Percentiles rank a stretch among this genome's conserved stretches.
These are phyloP conservation scores for Leccinum pachyderme DNA, from an alignment of 1,284 basidiomycete genomes.

Conservation along the genomic window DNA sequence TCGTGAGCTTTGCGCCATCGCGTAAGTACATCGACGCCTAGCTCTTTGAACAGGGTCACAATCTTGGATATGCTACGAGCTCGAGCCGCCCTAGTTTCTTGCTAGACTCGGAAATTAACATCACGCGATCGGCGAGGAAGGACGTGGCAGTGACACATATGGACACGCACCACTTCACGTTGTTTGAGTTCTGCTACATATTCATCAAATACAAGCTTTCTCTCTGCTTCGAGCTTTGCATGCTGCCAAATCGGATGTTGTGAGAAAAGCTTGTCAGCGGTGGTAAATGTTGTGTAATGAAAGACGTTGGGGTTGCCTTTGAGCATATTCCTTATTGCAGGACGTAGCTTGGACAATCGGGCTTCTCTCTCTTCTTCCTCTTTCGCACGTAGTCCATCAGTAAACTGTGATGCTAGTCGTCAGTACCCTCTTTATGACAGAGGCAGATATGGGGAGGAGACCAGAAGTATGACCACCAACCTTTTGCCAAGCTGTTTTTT, in stretches of 20 bases:
- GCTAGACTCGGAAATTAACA: conserved; percentile 41
- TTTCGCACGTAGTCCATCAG: conserved; percentile 58
- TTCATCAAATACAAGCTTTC: conserved; percentile 85
- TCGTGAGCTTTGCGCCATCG: conserved; percentile 84
- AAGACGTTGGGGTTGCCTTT: conserved; percentile 82
- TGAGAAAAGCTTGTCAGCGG: conserved; percentile 79
- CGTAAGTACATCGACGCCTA: conserved; percentile 85
- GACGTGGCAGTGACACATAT: not conserved
- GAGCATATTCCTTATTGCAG: conserved; percentile 80
- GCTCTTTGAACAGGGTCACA: conserved; percentile 72
- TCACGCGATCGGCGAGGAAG: conserved; percentile 7
- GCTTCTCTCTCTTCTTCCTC: conserved; percentile 81
- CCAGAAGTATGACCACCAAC: conserved; percentile 40
- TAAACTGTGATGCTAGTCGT: conserved; percentile 53
- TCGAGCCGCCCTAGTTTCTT: conserved; percentile 73
- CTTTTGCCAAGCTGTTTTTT: conserved; percentile 92
- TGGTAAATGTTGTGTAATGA: conserved; percentile 85
- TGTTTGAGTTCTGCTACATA: conserved; percentile 82
- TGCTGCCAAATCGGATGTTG: conserved; percentile 88
- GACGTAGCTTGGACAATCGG: conserved; percentile 78
- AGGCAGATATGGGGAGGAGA: not conserved
- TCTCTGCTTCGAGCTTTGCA: conserved; percentile 78
- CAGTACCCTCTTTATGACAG: conserved; percentile 5
- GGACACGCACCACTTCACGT: conserved; percentile 72
- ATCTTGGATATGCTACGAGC: conserved; percentile 77